Percentiles rank a stretch among this genome's conserved stretches.
These are phyloP conservation scores for Dicorynia guianensis DNA, from an alignment of 306 rosid species.

Conservation along the genomic window DNA sequence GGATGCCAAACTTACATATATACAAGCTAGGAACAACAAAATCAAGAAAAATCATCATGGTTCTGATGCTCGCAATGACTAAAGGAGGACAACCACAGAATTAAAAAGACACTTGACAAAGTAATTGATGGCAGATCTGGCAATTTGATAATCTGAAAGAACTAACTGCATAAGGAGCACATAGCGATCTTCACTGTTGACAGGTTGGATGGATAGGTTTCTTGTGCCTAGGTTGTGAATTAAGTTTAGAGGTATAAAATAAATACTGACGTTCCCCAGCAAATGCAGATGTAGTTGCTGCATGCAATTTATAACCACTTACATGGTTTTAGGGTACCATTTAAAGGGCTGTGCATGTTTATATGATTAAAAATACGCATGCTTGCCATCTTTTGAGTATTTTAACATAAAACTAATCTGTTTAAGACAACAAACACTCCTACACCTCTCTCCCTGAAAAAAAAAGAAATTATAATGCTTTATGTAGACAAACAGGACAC, in stretches of 20 bases:
- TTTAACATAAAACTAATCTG: not conserved
- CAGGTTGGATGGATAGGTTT: not conserved
- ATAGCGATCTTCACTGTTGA: conserved; percentile 7
- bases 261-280: not conserved
- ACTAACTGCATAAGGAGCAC: not conserved
- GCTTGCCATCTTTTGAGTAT: not conserved
- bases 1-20: not conserved
- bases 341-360: not conserved
- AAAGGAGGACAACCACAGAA: not conserved
- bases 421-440: conserved; percentile 23
- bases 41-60: not conserved
- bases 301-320: conserved; percentile 16
- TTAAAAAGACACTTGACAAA: not conserved
- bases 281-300: not conserved
- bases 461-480: not conserved
- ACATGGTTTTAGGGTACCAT: not conserved
- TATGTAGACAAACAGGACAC: not conserved
- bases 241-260: not conserved
- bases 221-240: not conserved
- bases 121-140: conserved; percentile 6
- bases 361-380: no score
- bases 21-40: not conserved
- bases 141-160: not conserved
- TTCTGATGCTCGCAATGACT: not conserved
- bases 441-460: not conserved